These are phyloP conservation scores for Peronospora farinosa DNA, from an alignment of 352 stramenopile genomes.

Conservation along the genomic window DNA sequence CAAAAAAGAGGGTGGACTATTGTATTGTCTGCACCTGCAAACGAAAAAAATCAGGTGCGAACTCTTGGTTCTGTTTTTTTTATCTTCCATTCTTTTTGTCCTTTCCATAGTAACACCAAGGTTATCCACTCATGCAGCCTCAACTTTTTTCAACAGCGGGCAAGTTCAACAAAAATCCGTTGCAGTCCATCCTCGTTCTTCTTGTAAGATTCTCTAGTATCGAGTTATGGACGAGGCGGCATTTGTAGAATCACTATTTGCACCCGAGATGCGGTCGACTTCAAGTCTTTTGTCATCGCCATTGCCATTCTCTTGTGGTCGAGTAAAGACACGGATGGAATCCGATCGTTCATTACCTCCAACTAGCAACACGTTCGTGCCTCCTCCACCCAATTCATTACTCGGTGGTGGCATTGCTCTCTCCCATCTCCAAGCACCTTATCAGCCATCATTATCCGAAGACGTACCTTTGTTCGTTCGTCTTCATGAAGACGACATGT, in stretches of 20 bases:
- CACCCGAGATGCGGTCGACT: slow-evolving; percentile 40
- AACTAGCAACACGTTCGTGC: slow-evolving; percentile 12
- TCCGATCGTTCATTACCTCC: slow-evolving; percentile 7
- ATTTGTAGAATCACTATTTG: slow-evolving; percentile 66
- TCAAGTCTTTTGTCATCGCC: slow-evolving; percentile 20
- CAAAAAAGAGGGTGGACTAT: not conserved
- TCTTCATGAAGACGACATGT: slow-evolving; percentile 39
- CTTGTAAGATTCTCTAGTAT: not conserved
- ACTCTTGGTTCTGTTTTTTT: not conserved
- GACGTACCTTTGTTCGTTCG: slow-evolving; percentile 28
- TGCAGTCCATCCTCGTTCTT: slow-evolving; percentile 7
- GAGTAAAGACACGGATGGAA: slow-evolving; percentile 20
- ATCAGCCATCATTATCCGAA: slow-evolving; percentile 14
- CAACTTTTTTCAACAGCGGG: slow-evolving; percentile 8
- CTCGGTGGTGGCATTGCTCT: slow-evolving; percentile 27
- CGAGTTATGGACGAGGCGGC: slow-evolving; percentile 49
- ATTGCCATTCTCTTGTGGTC: slow-evolving; percentile 9
- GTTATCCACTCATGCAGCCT: not conserved
- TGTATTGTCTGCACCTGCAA: not conserved
- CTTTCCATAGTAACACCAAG: slow-evolving; percentile 1
- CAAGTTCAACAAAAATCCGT: slow-evolving; percentile 28
- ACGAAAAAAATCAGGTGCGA: slow-evolving; percentile 8
- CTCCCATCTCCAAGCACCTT: slow-evolving; percentile 12
- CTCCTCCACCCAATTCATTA: slow-evolving; percentile 28
- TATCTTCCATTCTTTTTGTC: slow-evolving; percentile 12